Evolutionary conservation across 768 basidiomycete genomes (phyloP).

Genomic region (Boletus sensibilis): DNA sequence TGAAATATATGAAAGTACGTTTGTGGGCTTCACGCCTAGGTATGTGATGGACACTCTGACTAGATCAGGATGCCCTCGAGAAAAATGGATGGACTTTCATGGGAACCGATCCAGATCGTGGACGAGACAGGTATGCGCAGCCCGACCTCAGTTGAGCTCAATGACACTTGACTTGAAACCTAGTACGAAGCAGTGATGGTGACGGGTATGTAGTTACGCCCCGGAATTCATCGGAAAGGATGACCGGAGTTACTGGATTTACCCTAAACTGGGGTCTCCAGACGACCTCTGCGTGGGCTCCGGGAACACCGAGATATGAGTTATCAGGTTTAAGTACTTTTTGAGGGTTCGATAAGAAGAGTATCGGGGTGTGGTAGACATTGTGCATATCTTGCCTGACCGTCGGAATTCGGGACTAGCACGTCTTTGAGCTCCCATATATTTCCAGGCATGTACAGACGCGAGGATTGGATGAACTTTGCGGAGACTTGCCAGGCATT

Average conservation of each 20-base stretch:
- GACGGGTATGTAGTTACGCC: slow-evolving; percentile 1
- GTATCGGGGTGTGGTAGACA: background rate
- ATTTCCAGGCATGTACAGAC: background rate
- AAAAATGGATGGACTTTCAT: background rate
- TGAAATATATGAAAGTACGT: background rate
- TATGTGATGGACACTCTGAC: background rate
- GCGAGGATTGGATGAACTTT: background rate
- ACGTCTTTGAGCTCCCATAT: background rate
- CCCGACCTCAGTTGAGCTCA: slow-evolving; percentile 14
- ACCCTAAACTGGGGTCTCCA: background rate
- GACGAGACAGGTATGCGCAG: background rate
- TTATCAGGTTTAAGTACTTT: background rate
- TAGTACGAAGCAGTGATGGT: background rate
- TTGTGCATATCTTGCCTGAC: background rate
- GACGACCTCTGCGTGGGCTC: background rate
- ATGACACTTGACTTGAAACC: slow-evolving; percentile 7
- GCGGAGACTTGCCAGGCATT: background rate
- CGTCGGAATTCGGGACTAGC: background rate
- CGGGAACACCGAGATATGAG: background rate
- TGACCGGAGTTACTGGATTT: background rate
- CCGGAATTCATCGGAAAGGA: background rate
- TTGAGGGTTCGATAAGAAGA: background rate
- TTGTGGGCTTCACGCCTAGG: background rate
- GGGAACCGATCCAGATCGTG: background rate
- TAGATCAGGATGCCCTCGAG: background rate